Evolutionary conservation across 2,329 filamentous ascomycete species (phyloP), one percentile per base, ranked within the genome.

Genomic region (Clarireedia sp.): DNA sequence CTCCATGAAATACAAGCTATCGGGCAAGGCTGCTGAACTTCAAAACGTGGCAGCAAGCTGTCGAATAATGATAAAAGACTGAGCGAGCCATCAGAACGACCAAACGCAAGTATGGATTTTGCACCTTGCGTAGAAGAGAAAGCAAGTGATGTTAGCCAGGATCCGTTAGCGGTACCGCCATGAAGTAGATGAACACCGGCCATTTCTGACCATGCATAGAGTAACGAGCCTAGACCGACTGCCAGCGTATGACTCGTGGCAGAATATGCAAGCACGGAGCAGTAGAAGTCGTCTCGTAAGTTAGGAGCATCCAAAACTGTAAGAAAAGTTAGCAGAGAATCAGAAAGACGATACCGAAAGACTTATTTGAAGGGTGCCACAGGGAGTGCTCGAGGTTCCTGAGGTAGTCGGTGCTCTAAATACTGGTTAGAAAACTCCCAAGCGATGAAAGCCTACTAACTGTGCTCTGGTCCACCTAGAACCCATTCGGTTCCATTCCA

Each of bases 211-310:
- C 92, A 99, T 5, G 89, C 81, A 69, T 95, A 96, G 4, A 99
- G 80, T 37, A 84, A 77, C 53, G 85, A 83, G 0, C 85, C 86
- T 14, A 97, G 77, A 0, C 89, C 92, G 17, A 97, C 89, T 17
- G 90, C 92, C 16, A 99, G 78, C 14, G 86, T 88, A 52, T 87
- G 81, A 50, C 83, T 80, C 7, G 81, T 87, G 41, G 79, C 71
- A 0, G 87, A 95, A 69, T 96, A 97, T 9, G 94, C 90, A 53
- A 99, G 77, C 2, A 91, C 78, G 0, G 91, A 94, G 72, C 90
- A 96, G 69, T 99, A 99, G 69, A 91, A 99, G 70, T 99, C 92
- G 65, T 97, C 90, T 55, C 90, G 83, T n/a, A 97, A 76, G 51
- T 83, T 82, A 2, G 91, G 90, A 8, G 92, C 92, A 72, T 96